Evolutionary conservation across 139 green algal genomes (phyloP).

Genomic region (Pleodorina starrii): DNA sequence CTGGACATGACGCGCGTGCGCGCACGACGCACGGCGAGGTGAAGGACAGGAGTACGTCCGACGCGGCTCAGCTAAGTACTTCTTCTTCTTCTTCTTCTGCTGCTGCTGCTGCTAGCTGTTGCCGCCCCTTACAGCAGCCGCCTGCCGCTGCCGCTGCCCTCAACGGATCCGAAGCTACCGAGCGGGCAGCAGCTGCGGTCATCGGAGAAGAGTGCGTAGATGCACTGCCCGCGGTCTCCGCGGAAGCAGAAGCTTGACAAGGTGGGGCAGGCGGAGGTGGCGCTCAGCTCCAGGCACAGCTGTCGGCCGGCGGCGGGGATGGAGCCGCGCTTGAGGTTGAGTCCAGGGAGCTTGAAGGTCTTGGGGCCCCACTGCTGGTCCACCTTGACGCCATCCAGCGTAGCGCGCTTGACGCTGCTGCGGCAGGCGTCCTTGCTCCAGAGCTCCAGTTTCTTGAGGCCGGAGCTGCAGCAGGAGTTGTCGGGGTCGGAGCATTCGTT

Average conservation of each 20-base stretch:
- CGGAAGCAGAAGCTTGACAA: slow-evolving; percentile 23
- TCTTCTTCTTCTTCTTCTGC: too few relatives aligned
- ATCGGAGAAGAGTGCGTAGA: background rate
- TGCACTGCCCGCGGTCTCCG: background rate
- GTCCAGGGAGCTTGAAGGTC: slow-evolving; percentile 25
- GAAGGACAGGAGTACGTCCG: too few relatives aligned
- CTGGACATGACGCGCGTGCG: too few relatives aligned
- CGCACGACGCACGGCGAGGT: too few relatives aligned
- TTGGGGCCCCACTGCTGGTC: slow-evolving; percentile 26
- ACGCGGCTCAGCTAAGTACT: too few relatives aligned
- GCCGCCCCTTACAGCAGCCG: background rate
- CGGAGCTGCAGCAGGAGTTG: slow-evolving; percentile 2
- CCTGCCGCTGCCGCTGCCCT: background rate
- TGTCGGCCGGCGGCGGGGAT: background rate
- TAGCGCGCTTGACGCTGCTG: background rate
- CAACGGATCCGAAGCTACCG: background rate
- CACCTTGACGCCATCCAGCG: background rate
- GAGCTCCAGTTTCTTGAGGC: slow-evolving; percentile 22
- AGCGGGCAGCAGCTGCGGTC: slow-evolving; percentile 3
- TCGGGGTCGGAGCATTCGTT: background rate
- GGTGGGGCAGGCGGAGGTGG: background rate
- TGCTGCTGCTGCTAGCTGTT: too few relatives aligned
- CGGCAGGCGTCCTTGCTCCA: slow-evolving; percentile 41
- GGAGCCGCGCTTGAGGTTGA: background rate
- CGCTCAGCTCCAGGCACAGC: slow-evolving; percentile 21